Evolutionary conservation across 371 early-diverging fungal species (phyloP), one percentile per base, ranked within the genome.

Genomic region (Paraphysoderma sedebokerense): DNA sequence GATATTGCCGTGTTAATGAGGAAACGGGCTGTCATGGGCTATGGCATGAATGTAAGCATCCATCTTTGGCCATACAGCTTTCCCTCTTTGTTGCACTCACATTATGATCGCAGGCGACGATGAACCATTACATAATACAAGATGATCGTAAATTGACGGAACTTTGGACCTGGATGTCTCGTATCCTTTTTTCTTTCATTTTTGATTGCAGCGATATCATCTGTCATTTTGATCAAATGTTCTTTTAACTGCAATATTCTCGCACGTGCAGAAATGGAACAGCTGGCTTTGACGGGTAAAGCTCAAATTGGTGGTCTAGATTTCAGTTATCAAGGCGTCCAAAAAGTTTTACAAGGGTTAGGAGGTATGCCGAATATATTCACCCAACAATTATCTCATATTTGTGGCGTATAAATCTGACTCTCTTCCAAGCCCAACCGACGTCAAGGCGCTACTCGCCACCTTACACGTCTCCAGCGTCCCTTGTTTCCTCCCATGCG

Each of bases 1-100:
- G 89, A 88, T 56, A 77, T 87, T 19, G 77, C 87, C 0, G 79
- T 79, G 7, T 58, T 70, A 9, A 88, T 88, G 85, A 62, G 81
- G 34, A 69, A 70, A 42, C 67, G 82, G 36, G 80, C 79, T 5
- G 50, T 61, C 24, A 61, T 60, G 22, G 86, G 86, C 13, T 88
- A 87, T 53, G 79, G 78, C 4, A 75, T 82, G 72, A 66, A 79
- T 52, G 83, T 79, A 49, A 61, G 63, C 20, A 41, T 28, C 19
- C 63, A 74, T 36, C 49, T n/a, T n/a, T n/a, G n/a, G n/a, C n/a
- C n/a, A n/a, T n/a, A n/a, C n/a, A n/a, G n/a, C n/a, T n/a, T n/a
- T n/a, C n/a, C n/a, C n/a, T n/a, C n/a, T n/a, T n/a, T 19, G 38
- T 35, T 28, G n/a, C 22, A 19, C 27, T 28, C 5, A 8, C 36